A percentile compares a stretch with the other conserved stretches of the same genome.
Evolutionary conservation across 768 basidiomycete species (phyloP).

Genomic region (Tulasnella calospora): DNA sequence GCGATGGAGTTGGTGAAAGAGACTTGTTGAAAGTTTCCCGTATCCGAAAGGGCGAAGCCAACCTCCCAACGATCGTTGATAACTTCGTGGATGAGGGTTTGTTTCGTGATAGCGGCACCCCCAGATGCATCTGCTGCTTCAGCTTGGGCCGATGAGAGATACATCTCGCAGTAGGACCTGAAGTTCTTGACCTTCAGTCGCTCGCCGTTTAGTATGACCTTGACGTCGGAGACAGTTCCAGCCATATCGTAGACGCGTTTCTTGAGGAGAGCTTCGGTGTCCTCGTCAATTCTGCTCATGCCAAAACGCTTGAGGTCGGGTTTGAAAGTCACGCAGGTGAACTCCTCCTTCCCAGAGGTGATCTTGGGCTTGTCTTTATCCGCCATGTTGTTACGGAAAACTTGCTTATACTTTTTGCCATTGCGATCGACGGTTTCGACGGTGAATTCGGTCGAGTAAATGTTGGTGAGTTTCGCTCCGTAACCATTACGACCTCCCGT

Average conservation of each 20-base stretch:
- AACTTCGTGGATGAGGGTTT: slow-evolving; percentile 74
- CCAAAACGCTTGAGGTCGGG: slow-evolving; percentile 91
- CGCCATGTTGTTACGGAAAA: slow-evolving; percentile 90
- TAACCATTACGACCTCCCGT: slow-evolving; percentile 98
- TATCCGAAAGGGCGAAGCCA: slow-evolving; percentile 86
- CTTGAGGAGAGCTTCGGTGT: slow-evolving; percentile 80
- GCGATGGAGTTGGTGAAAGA: slow-evolving; percentile 98
- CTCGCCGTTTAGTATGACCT: slow-evolving; percentile 90
- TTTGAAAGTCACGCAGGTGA: slow-evolving; percentile 85
- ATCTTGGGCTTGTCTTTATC: slow-evolving; percentile 86
- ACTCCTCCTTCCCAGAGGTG: slow-evolving; percentile 80
- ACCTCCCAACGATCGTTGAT: slow-evolving; percentile 86
- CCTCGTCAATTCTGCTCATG: slow-evolving; percentile 85
- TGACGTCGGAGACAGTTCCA: slow-evolving; percentile 88
- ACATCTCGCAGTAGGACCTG: slow-evolving; percentile 96
- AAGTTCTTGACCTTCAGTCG: slow-evolving; percentile 89
- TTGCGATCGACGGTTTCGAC: slow-evolving; percentile 93
- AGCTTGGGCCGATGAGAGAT: slow-evolving; percentile 70
- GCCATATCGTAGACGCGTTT: slow-evolving; percentile 97
- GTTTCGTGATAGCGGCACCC: slow-evolving; percentile 74
- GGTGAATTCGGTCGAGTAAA: slow-evolving; percentile 93
- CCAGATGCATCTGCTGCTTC: slow-evolving; percentile 64
- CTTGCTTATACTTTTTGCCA: slow-evolving; percentile 90
- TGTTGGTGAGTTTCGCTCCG: slow-evolving; percentile 96
- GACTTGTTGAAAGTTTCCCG: slow-evolving; percentile 81